phyloP scores from a whole-genome alignment of 768 basidiomycete species.

The Suillus fuscotomentosus region DNA sequence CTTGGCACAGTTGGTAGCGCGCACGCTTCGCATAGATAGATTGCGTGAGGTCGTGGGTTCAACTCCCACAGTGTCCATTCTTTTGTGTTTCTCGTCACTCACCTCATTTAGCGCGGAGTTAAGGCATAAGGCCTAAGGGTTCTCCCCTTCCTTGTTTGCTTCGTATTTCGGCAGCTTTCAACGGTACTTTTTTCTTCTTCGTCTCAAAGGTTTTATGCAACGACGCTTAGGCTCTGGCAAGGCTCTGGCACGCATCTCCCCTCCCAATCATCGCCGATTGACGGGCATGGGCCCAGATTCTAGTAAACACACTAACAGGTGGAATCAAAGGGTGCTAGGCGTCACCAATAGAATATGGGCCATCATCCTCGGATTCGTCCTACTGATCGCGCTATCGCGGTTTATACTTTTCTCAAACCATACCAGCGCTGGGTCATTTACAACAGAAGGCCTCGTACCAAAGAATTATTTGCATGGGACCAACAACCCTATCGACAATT shows the following conservation, averaged over 20 bases:
- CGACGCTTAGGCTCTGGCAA: constrained; percentile 49
- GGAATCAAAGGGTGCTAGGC: constrained; percentile 56
- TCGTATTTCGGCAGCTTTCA: not conserved
- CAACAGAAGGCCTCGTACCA: constrained; percentile 52
- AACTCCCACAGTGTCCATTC: constrained; percentile 50
- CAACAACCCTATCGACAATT: constrained; percentile 23
- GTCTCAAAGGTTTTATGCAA: constrained; percentile 44
- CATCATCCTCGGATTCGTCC: constrained; percentile 53
- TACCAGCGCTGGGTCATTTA: constrained; percentile 19
- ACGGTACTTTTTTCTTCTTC: not conserved
- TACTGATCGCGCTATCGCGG: constrained; percentile 56
- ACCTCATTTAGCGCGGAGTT: not conserved
- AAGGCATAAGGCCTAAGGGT: not conserved
- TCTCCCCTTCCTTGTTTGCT: not conserved
- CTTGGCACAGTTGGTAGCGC: constrained; percentile 63
- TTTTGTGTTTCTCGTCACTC: constrained; percentile 8
- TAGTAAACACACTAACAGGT: constrained; percentile 48
- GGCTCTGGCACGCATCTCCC: constrained; percentile 56
- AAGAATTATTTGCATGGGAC: constrained; percentile 81
- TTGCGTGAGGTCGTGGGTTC: constrained; percentile 60
- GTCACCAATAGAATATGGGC: constrained; percentile 72
- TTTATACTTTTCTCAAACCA: constrained; percentile 45
- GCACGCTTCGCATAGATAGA: constrained; percentile 46
- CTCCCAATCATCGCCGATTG: constrained; percentile 38
- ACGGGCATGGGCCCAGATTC: constrained; percentile 44